Evolutionary conservation across 768 basidiomycete genomes (phyloP), one percentile per base, ranked within the genome.

Genomic region (Naematelia aurantialba): DNA sequence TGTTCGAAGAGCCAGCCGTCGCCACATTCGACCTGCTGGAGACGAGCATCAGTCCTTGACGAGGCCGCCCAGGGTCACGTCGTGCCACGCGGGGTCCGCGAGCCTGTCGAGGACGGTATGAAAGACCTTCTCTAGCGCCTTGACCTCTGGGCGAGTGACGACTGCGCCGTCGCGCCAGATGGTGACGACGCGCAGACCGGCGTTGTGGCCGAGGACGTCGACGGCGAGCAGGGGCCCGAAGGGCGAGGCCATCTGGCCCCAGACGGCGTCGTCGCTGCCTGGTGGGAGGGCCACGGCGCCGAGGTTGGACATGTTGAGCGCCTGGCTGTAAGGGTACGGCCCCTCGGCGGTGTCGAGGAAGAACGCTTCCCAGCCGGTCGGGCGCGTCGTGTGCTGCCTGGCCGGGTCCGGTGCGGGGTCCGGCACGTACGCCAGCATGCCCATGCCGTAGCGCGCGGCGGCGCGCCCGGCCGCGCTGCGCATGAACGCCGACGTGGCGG

Each of bases 281-380:
- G 21, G 17, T 2, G 63, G 63, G 5, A 68, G 34, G 22, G 26
- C 45, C 17, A 47, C 46, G 3, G 44, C 17, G 19, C 67, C 67
- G 2, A 68, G 44, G 30, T 68, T 68, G 12, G 67, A 68, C 8
- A 65, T 14, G 45, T 44, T 56, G 30, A 62, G 14, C 26, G 52
- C 45, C 3, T 42, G 44, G 12, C 21, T 45, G 24, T 50, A 60
- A 5, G 67, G 60, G 13, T 25, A 29, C 3, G 27, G 22, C 13
- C 26, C 26, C 2, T 50, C 27, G 4, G 46, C 50, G 19, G 55
- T 45, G 17, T 50, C 39, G 14, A 56, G 45, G 51, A 65, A 58
- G 54, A 56, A 62, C 3, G 52, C 45, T 53, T 68, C 67, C 67
- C 67, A 68, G 13, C 47, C 52, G 22, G 63, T 67, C 5, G 58